Base-by-base conservation (phyloP, 2,329 filamentous ascomycete genomes). In the Scleromitrula shiraiana region DNA sequence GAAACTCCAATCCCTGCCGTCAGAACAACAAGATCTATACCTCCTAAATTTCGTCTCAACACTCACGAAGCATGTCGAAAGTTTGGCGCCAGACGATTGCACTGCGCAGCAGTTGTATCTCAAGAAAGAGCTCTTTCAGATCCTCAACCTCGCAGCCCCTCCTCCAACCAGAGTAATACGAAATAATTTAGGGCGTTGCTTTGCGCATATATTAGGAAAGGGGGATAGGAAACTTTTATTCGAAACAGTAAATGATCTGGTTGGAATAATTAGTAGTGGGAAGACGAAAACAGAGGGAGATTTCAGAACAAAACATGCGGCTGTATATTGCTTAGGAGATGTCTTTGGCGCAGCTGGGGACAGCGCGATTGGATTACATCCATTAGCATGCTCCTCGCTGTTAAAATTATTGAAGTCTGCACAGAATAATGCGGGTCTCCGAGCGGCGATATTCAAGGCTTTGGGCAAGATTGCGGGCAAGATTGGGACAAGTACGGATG, bases 21-120 rank as follows among this genome's bases (percentile, higher is more conserved):
- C 87, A 46, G 93, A 98, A 70, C 93, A 98, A 67, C 93, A 98
- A 68, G 90, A 96, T 62, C 79, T 98, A 10, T 94, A 93, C 67
- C 78, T 98, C 53, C 76, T 98, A 51, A 94, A 83, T 22, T 96
- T 94, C 64, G 85, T 90, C 29, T 85, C 89, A 23, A 80, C 85
- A 52, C 75, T 98, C 48, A 83, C 82, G 53, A 85, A 84, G 58
- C 86, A 96, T 74, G 85, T 95, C 37, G 75, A 82, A 46, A 72
- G 72, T 14, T 77, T 97, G 39, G 78, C 81, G 45, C 74, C 81
- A 53, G 88, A 95, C 58, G 85, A 86, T 63, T 85, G 90, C 57
- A 91, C 87, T 19, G 79, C 86, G 10, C 86, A 96, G 69, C 93
- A 98, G 67, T 82, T 89, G 60, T 87, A 88, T 64, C 76, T 98